A percentile compares a stretch with the other conserved stretches of the same genome.
These are phyloP conservation scores for Thozetella sp. DNA, from an alignment of 495 filamentous ascomycete species.

Conservation along the genomic window DNA sequence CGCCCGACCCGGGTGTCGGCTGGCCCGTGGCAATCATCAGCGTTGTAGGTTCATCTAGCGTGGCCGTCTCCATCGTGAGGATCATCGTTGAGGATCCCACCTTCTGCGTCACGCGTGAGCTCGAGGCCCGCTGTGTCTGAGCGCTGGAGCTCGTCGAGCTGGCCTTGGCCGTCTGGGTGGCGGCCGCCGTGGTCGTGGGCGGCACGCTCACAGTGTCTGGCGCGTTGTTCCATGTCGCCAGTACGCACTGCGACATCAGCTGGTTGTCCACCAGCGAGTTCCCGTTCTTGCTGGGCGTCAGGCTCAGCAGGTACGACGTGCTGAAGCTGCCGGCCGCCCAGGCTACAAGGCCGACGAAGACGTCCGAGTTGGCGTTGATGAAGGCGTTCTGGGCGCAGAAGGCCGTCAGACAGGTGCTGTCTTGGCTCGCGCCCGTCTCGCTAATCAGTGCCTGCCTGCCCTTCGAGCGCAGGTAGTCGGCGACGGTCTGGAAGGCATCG, in stretches of 20 bases:
- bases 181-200: background rate
- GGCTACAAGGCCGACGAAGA: constrained; percentile 49
- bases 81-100: background rate
- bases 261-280: constrained; percentile 34
- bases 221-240: constrained; percentile 27
- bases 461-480: constrained; percentile 46
- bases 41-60: background rate
- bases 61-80: background rate
- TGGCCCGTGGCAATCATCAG: background rate
- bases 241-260: constrained; percentile 38
- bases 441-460: constrained; percentile 52
- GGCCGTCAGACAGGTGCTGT: constrained; percentile 31
- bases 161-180: background rate
- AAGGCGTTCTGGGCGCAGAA: constrained; percentile 48
- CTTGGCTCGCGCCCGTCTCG: constrained; percentile 46
- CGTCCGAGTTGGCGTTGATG: constrained; percentile 51
- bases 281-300: constrained; percentile 43
- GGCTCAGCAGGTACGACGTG: constrained; percentile 41
- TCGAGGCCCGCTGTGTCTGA: too few species aligned
- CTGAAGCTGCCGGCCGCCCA: constrained; percentile 53
- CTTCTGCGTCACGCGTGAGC: too few species aligned
- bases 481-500: constrained; percentile 46
- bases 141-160: too few species aligned
- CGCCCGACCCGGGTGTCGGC: background rate
- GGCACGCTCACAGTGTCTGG: background rate